These are phyloP conservation scores for Jamesozyma spencerorum DNA, from an alignment of 805 yeast genomes.

Conservation along the genomic window DNA sequence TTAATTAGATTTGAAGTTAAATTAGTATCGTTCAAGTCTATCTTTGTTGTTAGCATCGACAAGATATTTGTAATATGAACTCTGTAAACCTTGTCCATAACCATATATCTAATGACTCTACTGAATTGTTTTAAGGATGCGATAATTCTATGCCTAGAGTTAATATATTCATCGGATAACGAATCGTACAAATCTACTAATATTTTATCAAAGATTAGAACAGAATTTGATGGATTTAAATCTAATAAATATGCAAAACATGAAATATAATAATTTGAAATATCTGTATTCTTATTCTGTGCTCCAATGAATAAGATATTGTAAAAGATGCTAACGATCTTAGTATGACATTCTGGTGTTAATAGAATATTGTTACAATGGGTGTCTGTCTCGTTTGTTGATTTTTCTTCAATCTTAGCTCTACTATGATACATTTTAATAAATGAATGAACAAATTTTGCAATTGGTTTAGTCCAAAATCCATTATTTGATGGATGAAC, in stretches of 20 bases:
- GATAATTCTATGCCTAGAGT: slow-evolving; percentile 71
- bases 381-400: slow-evolving; percentile 26
- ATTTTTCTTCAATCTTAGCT: slow-evolving; percentile 39
- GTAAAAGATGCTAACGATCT: slow-evolving; percentile 38
- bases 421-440: slow-evolving; percentile 54
- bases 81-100: slow-evolving; percentile 49
- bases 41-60: slow-evolving; percentile 62
- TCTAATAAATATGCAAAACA: slow-evolving; percentile 57
- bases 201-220: slow-evolving; percentile 41
- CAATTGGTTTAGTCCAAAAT: slow-evolving; percentile 64
- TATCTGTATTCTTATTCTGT: slow-evolving; percentile 57
- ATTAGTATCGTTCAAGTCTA: slow-evolving; percentile 82
- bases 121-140: slow-evolving; percentile 64
- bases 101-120: slow-evolving; percentile 58
- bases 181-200: slow-evolving; percentile 73
- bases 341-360: slow-evolving; percentile 28
- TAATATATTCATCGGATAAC: slow-evolving; percentile 49
- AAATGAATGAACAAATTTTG: slow-evolving; percentile 55
- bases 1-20: slow-evolving; percentile 66
- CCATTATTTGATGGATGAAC: slow-evolving; percentile 90
- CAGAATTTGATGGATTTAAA: slow-evolving; percentile 40
- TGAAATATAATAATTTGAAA: slow-evolving; percentile 50
- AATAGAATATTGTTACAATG: slow-evolving; percentile 18
- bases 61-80: slow-evolving; percentile 72
- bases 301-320: slow-evolving; percentile 53